Evolutionary conservation across 108 stramenopile genomes (phyloP).

Genomic region (Nitzschia putrida): DNA sequence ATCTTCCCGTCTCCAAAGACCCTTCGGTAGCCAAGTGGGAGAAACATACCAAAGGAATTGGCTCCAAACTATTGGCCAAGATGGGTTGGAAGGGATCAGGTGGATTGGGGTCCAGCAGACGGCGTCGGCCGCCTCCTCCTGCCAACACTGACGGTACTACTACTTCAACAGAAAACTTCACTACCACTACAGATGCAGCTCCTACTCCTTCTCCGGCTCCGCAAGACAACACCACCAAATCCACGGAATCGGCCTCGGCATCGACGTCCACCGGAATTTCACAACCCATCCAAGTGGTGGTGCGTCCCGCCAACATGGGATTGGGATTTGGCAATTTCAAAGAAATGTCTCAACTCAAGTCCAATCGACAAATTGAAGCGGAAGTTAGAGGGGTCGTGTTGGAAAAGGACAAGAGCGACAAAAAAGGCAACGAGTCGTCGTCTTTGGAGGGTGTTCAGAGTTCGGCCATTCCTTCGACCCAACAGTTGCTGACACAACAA

Average conservation of each 20-base stretch:
- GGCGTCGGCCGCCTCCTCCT: not conserved
- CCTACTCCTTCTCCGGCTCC: not conserved
- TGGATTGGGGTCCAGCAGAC: constrained; percentile 77
- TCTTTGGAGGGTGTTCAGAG: constrained; percentile 10
- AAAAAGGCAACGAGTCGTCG: not conserved
- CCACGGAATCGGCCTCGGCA: not conserved
- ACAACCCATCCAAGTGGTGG: constrained; percentile 89
- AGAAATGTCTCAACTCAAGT: constrained; percentile 74
- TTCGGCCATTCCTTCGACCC: constrained; percentile 62
- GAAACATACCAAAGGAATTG: constrained; percentile 95
- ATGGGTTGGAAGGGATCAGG: constrained; percentile 90
- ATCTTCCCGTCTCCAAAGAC: constrained; percentile 26
- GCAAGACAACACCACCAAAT: not conserved
- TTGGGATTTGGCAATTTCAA: constrained; percentile 89
- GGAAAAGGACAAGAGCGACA: constrained; percentile 19
- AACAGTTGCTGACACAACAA: constrained; percentile 53
- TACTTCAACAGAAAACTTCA: not conserved
- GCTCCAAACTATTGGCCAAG: constrained; percentile 85
- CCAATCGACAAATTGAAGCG: constrained; percentile 78
- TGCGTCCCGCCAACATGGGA: constrained; percentile 83
- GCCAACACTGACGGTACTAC: not conserved
- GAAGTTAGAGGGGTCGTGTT: constrained; percentile 62
- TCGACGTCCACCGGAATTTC: constrained; percentile 57
- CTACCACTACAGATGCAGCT: not conserved
- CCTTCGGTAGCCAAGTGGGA: constrained; percentile 85